Conservation (phyloP, 2,329 filamentous ascomycete species). For the Trichophyton mentagrophytes region DNA sequence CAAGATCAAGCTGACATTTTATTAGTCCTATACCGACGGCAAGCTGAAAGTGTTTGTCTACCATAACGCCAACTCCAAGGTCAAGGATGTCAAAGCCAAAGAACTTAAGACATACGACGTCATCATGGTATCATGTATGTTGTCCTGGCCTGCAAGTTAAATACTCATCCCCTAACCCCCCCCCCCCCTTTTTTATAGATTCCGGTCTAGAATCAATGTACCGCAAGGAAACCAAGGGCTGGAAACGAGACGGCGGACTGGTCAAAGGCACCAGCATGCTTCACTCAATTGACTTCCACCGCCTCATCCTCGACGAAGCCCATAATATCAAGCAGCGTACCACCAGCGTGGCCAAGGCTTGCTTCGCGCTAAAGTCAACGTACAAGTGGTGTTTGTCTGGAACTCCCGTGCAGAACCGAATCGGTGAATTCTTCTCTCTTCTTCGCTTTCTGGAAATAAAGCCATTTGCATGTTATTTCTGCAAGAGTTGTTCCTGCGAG, state of each 20-base stretch:
- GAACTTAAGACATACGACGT: constrained; percentile 77
- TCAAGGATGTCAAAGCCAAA: constrained; percentile 61
- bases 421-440: constrained; percentile 92
- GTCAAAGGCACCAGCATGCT: constrained; percentile 69
- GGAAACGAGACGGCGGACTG: constrained; percentile 64
- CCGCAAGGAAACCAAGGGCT: constrained; percentile 84
- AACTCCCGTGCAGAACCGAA: constrained; percentile 90
- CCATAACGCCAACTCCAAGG: constrained; percentile 73
- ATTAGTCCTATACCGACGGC: constrained; percentile 59
- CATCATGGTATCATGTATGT: constrained; percentile 93
- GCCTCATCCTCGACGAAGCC: constrained; percentile 86
- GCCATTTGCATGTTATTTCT: constrained; percentile 89
- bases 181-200: constrained; percentile 21
- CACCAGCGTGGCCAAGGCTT: constrained; percentile 86
- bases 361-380: constrained; percentile 73
- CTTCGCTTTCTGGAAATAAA: constrained; percentile 79
- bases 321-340: constrained; percentile 78
- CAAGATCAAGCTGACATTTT: constrained; percentile 8
- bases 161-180: not conserved
- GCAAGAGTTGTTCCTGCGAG: constrained; percentile 71
- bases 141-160: not conserved
- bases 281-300: constrained; percentile 76
- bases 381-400: constrained; percentile 96
- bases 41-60: constrained; percentile 82
- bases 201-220: constrained; percentile 74